Conservation (phyloP, 306 rosid species). For the Delonix regia region DNA sequence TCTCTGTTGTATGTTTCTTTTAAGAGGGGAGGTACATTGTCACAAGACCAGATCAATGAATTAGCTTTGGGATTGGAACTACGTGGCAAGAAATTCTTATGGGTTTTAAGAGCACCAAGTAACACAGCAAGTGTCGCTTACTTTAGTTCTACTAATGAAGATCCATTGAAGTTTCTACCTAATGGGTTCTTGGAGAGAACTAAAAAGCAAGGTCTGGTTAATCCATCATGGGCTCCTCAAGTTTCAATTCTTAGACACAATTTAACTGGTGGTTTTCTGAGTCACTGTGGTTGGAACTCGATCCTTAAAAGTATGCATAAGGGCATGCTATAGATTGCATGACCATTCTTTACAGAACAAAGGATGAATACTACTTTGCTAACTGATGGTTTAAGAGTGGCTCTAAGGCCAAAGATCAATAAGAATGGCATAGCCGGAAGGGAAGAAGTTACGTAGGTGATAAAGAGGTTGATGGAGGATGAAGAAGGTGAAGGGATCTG, state of each 20-base stretch:
- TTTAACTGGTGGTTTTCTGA: neutral
- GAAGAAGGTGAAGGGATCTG: neutral
- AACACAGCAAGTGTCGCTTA: neutral
- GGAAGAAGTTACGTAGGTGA: neutral
- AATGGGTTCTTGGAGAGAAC: slow-evolving; percentile 2
- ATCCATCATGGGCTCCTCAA: slow-evolving; percentile 11
- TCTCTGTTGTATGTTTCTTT: neutral
- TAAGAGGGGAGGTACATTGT: neutral
- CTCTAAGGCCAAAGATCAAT: neutral
- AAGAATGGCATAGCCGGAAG: neutral
- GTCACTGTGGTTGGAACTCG: slow-evolving; percentile 18
- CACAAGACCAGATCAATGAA: neutral
- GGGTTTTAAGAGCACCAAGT: neutral
- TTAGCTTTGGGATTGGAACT: neutral
- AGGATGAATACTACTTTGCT: neutral
- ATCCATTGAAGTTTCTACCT: neutral
- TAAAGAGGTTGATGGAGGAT: neutral
- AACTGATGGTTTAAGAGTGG: neutral
- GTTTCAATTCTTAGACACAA: neutral
- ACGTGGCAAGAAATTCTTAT: neutral
- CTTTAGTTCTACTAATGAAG: neutral
- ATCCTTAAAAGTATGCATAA: neutral
- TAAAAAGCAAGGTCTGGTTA: neutral
- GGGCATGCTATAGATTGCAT: neutral
- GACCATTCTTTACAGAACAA: neutral